Percentiles rank a stretch among this genome's conserved stretches.
These are phyloP conservation scores for Kodamaea sp. DNA, from an alignment of 1,139 yeast species.

Conservation along the genomic window DNA sequence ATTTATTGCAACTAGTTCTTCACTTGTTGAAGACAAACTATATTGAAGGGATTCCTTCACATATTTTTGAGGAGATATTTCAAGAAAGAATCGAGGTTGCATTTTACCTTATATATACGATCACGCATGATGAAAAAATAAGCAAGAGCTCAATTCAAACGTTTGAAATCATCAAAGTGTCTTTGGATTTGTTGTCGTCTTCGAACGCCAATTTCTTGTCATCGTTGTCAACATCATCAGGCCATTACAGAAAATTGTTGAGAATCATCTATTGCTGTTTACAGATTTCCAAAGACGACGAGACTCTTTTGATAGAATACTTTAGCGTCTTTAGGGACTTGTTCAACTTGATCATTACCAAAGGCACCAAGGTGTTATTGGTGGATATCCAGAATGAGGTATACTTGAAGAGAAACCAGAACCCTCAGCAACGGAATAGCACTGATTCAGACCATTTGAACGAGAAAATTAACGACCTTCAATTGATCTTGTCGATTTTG, in stretches of 20 bases:
- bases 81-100: conserved; percentile 69
- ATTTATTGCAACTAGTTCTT: conserved; percentile 47
- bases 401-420: conserved; percentile 17
- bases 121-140: conserved; percentile 32
- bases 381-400: conserved; percentile 60
- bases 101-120: conserved; percentile 59
- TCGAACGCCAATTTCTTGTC: conserved; percentile 46
- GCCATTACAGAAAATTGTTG: conserved; percentile 59
- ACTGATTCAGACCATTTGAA: conserved; percentile 14
- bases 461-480: conserved; percentile 63
- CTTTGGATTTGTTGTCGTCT: conserved; percentile 47
- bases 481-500: conserved; percentile 62
- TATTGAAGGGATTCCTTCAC: conserved; percentile 53
- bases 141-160: conserved; percentile 28
- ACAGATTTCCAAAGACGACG: conserved; percentile 21
- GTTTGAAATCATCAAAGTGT: conserved; percentile 40
- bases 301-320: conserved; percentile 43
- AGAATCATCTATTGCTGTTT: conserved; percentile 57
- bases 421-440: neutral
- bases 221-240: conserved; percentile 39
- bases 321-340: conserved; percentile 55
- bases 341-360: conserved; percentile 59
- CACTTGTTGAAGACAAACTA: conserved; percentile 54
- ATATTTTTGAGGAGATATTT: conserved; percentile 51
- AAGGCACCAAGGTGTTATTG: conserved; percentile 56